Percentiles rank a stretch among this genome's conserved stretches.
Evolutionary conservation across 2,329 filamentous ascomycete species (phyloP).

Genomic region (Botrytis deweyae): DNA sequence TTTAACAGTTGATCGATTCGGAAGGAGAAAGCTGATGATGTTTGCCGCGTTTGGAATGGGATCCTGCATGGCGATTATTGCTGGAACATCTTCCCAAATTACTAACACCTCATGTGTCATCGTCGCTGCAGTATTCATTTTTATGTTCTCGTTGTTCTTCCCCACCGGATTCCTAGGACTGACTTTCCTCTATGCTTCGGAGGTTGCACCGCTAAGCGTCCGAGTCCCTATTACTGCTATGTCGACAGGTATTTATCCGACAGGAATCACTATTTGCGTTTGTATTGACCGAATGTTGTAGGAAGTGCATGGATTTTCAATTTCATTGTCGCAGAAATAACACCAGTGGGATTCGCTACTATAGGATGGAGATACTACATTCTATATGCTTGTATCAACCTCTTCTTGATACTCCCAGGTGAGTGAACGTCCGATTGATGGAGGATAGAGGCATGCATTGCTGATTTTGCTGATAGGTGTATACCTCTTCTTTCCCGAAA

Average conservation of each 20-base stretch:
- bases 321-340: slow-evolving; percentile 35
- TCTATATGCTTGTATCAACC: slow-evolving; percentile 53
- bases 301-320: slow-evolving; percentile 23
- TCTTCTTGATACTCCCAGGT: slow-evolving; percentile 18
- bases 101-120: slow-evolving; percentile 33
- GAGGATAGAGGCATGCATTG: not conserved
- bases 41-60: slow-evolving; percentile 65
- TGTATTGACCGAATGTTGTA: not conserved
- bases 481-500: slow-evolving; percentile 56
- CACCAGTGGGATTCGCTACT: slow-evolving; percentile 44
- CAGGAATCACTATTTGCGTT: not conserved
- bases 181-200: slow-evolving; percentile 55
- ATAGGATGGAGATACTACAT: slow-evolving; percentile 63
- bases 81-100: slow-evolving; percentile 31
- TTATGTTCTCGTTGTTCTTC: slow-evolving; percentile 55
- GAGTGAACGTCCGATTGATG: not conserved
- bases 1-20: slow-evolving; percentile 53
- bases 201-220: slow-evolving; percentile 53
- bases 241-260: slow-evolving; percentile 10
- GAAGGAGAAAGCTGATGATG: slow-evolving; percentile 69
- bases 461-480: slow-evolving; percentile 43
- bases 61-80: slow-evolving; percentile 62
- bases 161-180: slow-evolving; percentile 52
- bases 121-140: slow-evolving; percentile 41
- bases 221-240: slow-evolving; percentile 41